Conservation (phyloP, 2,329 filamentous ascomycete species). For the Microdochium trichocladiopsis region DNA sequence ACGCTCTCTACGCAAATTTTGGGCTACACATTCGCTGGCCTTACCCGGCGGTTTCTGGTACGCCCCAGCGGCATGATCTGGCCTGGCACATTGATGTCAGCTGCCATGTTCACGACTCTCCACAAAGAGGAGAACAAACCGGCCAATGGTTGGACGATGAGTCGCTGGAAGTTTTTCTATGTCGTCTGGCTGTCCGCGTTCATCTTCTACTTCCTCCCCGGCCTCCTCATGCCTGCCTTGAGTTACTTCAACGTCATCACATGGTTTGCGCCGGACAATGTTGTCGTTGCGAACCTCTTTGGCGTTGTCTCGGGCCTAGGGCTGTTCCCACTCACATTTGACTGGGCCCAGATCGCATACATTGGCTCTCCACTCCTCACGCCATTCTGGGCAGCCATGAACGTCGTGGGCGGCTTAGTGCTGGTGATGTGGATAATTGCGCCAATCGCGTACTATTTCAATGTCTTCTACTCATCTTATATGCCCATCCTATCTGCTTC, state of each 20-base stretch:
- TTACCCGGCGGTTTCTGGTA: conserved; percentile 75
- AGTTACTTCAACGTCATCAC: conserved; percentile 87
- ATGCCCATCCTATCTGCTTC: conserved; percentile 80
- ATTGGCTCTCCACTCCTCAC: conserved; percentile 80
- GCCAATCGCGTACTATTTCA: conserved; percentile 73
- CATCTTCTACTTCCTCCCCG: conserved; percentile 78
- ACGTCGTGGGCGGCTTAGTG: conserved; percentile 73
- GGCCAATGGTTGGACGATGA: conserved; percentile 76
- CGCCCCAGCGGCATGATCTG: conserved; percentile 86
- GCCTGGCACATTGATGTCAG: conserved; percentile 82
- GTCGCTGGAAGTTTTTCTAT: conserved; percentile 79
- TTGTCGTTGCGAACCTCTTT: conserved; percentile 82
- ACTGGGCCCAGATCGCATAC: conserved; percentile 86
- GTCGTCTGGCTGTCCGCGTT: conserved; percentile 65
- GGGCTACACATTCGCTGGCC: conserved; percentile 78
- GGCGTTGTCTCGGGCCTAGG: conserved; percentile 80
- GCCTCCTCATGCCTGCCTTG: conserved; percentile 73
- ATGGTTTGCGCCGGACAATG: conserved; percentile 80
- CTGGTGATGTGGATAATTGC: conserved; percentile 81
- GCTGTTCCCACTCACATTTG: conserved; percentile 79
- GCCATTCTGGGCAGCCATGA: conserved; percentile 81
- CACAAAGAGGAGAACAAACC: conserved; percentile 79
- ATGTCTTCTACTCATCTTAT: conserved; percentile 73
- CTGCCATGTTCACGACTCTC: conserved; percentile 80
- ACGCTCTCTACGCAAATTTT: conserved; percentile 82